Base-by-base conservation (phyloP, 2,329 filamentous ascomycete species). In the Ceratocystis huliohia region DNA sequence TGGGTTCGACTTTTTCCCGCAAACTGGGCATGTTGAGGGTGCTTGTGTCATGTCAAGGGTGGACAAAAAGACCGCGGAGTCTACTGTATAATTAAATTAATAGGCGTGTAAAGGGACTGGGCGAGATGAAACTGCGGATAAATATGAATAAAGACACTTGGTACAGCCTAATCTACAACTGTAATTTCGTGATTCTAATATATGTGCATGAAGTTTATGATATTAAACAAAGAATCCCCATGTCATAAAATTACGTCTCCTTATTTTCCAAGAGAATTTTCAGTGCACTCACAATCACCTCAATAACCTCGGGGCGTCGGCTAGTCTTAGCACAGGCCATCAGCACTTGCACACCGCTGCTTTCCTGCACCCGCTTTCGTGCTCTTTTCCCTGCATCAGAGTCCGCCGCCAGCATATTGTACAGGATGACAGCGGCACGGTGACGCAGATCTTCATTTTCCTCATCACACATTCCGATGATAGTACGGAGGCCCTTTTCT, bases 1-100 rank as follows among this genome's bases (percentile, higher is more conserved):
- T 61, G 94, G 93, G 0, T 97, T 97, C 73, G 94, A 99, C 74
- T 97, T 99, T 76, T 99, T 99, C 76, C 94, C 94, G 13, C 93
- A 97, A 76, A 88, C 86, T 22, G 81, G 82, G 1, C 86, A 88
- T 72, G 86, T 88, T 0, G 86, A 88, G 73, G 84, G 86, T 59
- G 84, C 61, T 28, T 68, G 67, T 50, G 67, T 68, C n/a, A 46
- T 68, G 64, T 66, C 67, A 10, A 57, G 64, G 59, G 64, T 66
- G 46, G 67, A 68, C 22, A 57, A 48, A n/a, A 62, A 22, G 53
- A 37, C 53, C 17, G 15, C 2, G 22, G 57, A 61, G 44, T 28
- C 30, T 20, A 59, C 2, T 22, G 15, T 59, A 37, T 37, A 20
- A n/a, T 33, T 17, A n/a, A 13, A 8, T 56, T 6, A 25, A 37